Evolutionary conservation across 176 grass and related monocot species (phyloP).

Genomic region (Tillandsia fasciculata): DNA sequence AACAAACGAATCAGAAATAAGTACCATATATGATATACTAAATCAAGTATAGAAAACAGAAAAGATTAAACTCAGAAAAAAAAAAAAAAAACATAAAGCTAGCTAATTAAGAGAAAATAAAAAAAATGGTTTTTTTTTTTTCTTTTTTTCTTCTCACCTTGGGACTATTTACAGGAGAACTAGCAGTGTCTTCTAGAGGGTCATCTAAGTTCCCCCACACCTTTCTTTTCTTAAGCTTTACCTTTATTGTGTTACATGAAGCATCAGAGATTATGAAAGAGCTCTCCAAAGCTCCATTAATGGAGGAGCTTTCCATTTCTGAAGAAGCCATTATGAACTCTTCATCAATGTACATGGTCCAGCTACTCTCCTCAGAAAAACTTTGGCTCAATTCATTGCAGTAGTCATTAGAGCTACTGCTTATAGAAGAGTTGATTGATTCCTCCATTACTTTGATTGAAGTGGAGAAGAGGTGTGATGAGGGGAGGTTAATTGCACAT

Average conservation of each 20-base stretch:
- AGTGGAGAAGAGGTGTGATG: too few relatives aligned
- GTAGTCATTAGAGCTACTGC: constrained; percentile 19
- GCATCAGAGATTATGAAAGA: constrained; percentile 64
- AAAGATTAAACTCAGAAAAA: constrained; percentile 6
- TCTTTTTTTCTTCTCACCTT: constrained; percentile 36
- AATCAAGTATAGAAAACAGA: constrained; percentile 2
- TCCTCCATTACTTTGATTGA: constrained; percentile 42
- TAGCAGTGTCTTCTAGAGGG: constrained; percentile 84
- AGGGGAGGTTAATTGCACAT: background rate
- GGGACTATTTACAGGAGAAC: constrained; percentile 89
- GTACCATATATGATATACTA: background rate
- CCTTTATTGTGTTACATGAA: constrained; percentile 37
- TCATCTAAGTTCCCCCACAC: constrained; percentile 42
- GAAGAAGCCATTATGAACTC: constrained; percentile 64
- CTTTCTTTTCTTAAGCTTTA: constrained; percentile 66
- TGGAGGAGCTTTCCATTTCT: constrained; percentile 35
- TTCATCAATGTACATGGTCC: constrained; percentile 75
- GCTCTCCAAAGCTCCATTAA: constrained; percentile 16
- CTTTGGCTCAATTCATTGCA: constrained; percentile 15
- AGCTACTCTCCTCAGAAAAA: constrained; percentile 62
- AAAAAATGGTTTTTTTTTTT: background rate
- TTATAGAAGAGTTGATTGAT: constrained; percentile 34
- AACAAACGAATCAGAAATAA: constrained; percentile 28
- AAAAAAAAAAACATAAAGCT: constrained; percentile 4
- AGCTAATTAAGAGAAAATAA: background rate